Base-by-base conservation (phyloP, 106 monocot species). In the Dioscorea dumetorum region DNA sequence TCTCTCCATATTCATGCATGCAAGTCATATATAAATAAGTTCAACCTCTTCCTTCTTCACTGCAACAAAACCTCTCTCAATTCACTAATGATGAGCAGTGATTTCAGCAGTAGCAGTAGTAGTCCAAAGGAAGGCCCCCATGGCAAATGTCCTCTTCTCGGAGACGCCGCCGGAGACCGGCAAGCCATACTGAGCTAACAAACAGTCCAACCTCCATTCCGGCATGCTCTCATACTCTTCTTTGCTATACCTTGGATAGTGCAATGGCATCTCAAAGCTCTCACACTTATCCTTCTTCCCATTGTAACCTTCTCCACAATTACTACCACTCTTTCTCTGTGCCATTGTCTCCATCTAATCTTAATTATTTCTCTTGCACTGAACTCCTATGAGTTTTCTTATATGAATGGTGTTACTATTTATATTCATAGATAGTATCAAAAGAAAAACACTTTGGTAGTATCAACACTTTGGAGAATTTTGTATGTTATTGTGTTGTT, bases 81-180 rank as follows among this genome's bases (percentile, higher is more conserved):
- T 28, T 28, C 28, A 28, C 28, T 28, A 28, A 28, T 28, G 28
- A 28, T 28, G 28, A 28, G 28, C 3, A 28, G 3, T 3, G 3
- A 28, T 28, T 28, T 1, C 3, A 28, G 28, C 28, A 28, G 28
- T 1, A 28, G 3, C 28, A 28, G 28, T 57, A 48, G 51, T 34
- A 31, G 63, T 33, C 76, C 76, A 77, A 24, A 77, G 57, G 63
- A 77, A 77, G 48, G 76, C 63, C 2, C 76, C 76, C 70, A 77
- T 70, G 69, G 64, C 76, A 50, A 70, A 70, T 16, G 57, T 48
- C 57, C 76, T 32, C 63, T 77, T 77, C 13, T 63, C 31, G 17
- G 62, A 63, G 17, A 76, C 22, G 22, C 51, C 69, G 16, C 76
- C 76, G 22, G 49, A 23, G 16, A 35, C 61, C 14, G 62, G 61